Evolutionary conservation across 176 grass and related monocot genomes (phyloP), one percentile per base, ranked within the genome.

Genomic region (Alloteropsis semialata): DNA sequence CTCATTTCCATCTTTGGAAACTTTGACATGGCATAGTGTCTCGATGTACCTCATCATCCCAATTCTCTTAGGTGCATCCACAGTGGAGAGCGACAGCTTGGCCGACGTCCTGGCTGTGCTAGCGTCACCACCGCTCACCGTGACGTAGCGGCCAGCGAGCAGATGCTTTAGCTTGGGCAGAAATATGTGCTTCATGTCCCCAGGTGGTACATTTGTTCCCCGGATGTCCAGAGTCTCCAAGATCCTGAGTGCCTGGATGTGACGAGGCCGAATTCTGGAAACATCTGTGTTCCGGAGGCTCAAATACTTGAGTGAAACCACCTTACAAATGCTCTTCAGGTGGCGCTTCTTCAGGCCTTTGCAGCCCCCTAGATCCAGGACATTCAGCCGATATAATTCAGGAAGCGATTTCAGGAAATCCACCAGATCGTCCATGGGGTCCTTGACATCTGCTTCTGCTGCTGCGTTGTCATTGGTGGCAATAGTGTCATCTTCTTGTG

Each of bases 141-240:
- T 42, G 22, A 8, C 0, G 29, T 13, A 18, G 69, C 50, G 4
- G 21, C 14, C 6, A 13, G 81, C 70, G 19, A 82, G 69, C 21
- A 82, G 21, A 14, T 74, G 81, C 30, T 82, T 82, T 0, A 82
- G 81, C 0, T 38, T 38, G 1, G 13, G 69, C 16, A 74, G 56
- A 13, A 25, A 37, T 13, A 73, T 82, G 0, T 2, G 4, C 27
- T 13, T 17, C 8, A 22, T 60, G 42, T 33, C 37, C 7, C 1
- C 6, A 1, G 14, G 7, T 0, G 0, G 5, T 62, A 82, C 6
- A 3, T 5, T 1, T 1, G 81, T 82, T 18, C 7, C 25, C 1
- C 81, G 57, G 2, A 84, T 75, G 57, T 84, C 81, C 3, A 84
- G 43, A 0, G 69, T 82, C 80, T 82, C 68, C 29, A 74, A 28